These are phyloP conservation scores for Moesziomyces sp. DNA, from an alignment of 1,284 basidiomycete genomes.

Conservation along the genomic window DNA sequence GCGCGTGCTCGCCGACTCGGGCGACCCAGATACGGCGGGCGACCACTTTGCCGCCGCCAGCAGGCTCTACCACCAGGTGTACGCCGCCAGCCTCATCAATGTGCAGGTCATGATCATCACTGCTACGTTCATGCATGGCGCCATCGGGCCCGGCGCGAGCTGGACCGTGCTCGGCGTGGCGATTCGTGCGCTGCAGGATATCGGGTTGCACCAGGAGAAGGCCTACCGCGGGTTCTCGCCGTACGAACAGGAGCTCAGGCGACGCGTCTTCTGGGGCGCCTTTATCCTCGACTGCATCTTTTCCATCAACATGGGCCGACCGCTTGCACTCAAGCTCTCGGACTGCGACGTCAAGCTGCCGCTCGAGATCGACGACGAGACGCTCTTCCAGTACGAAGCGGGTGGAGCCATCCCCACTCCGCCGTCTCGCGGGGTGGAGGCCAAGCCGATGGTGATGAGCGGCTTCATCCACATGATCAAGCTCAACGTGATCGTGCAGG, in stretches of 20 bases:
- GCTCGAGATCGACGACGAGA: constrained; percentile 45
- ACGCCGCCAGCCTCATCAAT: constrained; percentile 59
- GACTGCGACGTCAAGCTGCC: constrained; percentile 58
- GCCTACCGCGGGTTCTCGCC: constrained; percentile 53
- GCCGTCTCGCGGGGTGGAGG: constrained; percentile 11
- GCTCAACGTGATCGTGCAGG: constrained; percentile 54
- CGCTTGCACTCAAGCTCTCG: constrained; percentile 48
- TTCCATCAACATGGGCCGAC: constrained; percentile 60
- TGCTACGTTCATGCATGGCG: constrained; percentile 55
- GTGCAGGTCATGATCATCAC: constrained; percentile 61
- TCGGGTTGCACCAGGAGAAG: constrained; percentile 60
- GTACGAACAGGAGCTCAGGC: constrained; percentile 56
- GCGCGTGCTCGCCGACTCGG: constrained; percentile 48
- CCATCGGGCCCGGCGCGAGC: constrained; percentile 53
- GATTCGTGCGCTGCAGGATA: constrained; percentile 58
- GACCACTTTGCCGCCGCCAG: constrained; percentile 61
- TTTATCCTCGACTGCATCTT: constrained; percentile 60
- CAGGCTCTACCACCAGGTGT: constrained; percentile 60
- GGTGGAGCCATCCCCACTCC: constrained; percentile 27
- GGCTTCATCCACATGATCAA: constrained; percentile 60
- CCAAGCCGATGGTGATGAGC: constrained; percentile 44
- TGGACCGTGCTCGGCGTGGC: constrained; percentile 62
- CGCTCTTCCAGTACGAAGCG: constrained; percentile 33
- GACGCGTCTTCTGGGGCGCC: constrained; percentile 59
- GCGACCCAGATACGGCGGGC: constrained; percentile 52